These are phyloP conservation scores for Mortierella sp. DNA, from an alignment of 371 early-diverging fungal species.

Conservation along the genomic window DNA sequence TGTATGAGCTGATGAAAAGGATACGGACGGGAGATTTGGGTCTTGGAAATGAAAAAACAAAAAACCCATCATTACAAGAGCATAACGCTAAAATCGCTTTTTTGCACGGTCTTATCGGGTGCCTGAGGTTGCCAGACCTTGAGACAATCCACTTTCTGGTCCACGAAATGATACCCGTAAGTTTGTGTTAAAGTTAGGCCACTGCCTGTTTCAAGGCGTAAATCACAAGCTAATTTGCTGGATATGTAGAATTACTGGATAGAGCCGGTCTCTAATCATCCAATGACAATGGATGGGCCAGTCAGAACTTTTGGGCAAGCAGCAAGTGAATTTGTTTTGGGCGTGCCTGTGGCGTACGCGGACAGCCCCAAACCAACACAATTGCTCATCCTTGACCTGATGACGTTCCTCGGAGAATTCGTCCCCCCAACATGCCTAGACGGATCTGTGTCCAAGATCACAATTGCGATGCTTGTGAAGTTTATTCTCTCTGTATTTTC, in stretches of 20 bases:
- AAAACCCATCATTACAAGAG: constrained; percentile 10
- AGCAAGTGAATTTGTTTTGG: constrained; percentile 30
- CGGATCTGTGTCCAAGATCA: constrained; percentile 21
- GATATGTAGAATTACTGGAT: constrained; percentile 37
- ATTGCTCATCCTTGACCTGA: constrained; percentile 31
- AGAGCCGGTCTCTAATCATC: constrained; percentile 31
- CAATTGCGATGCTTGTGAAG: constrained; percentile 19
- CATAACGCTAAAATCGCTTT: constrained; percentile 28
- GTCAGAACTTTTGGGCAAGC: constrained; percentile 25
- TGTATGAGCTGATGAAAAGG: constrained; percentile 17
- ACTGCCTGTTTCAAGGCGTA: not conserved
- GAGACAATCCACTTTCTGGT: constrained; percentile 18
- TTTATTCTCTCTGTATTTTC: constrained; percentile 32
- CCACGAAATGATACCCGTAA: constrained; percentile 47
- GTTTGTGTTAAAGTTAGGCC: not conserved
- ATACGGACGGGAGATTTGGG: constrained; percentile 48
- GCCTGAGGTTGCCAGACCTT: constrained; percentile 27
- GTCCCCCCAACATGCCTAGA: constrained; percentile 34
- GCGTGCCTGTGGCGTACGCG: constrained; percentile 12
- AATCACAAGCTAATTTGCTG: not conserved
- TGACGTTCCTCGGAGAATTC: constrained; percentile 20
- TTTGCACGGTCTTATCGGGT: constrained; percentile 34
- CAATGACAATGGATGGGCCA: constrained; percentile 32
- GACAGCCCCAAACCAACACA: constrained; percentile 25
- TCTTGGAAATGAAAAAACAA: constrained; percentile 10